Conservation (phyloP, 306 rosid species). For the Geum urbanum region DNA sequence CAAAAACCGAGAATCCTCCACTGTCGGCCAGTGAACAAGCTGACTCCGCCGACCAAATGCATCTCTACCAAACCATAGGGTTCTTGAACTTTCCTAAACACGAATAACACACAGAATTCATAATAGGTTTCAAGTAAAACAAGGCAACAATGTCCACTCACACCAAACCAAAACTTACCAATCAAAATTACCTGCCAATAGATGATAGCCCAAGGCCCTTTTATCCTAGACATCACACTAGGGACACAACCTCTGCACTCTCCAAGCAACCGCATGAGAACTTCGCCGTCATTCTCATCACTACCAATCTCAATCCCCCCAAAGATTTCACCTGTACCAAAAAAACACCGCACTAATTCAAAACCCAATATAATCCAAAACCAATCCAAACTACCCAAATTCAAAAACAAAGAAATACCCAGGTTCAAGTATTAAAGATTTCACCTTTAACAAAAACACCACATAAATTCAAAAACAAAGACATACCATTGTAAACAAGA, state of each 20-base stretch:
- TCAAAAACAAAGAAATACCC: neutral
- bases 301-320: slow-evolving; percentile 57
- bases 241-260: slow-evolving; percentile 45
- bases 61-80: slow-evolving; percentile 95
- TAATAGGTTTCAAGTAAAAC: slow-evolving; percentile 13
- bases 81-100: slow-evolving; percentile 61
- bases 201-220: slow-evolving; percentile 91
- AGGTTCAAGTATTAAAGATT: neutral
- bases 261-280: slow-evolving; percentile 61
- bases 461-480: neutral
- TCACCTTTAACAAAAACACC: neutral
- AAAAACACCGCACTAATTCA: neutral
- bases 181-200: slow-evolving; percentile 91
- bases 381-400: slow-evolving; percentile 13
- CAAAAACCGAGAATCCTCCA: slow-evolving; percentile 59
- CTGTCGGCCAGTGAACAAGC: slow-evolving; percentile 94
- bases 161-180: slow-evolving; percentile 58
- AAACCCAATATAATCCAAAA: neutral
- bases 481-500: slow-evolving; percentile 70
- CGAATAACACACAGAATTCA: slow-evolving; percentile 15
- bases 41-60: slow-evolving; percentile 92
- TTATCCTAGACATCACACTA: slow-evolving; percentile 55
- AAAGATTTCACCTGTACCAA: slow-evolving; percentile 72
- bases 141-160: neutral
- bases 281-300: slow-evolving; percentile 66